These are phyloP conservation scores for Apiotrichum domesticum DNA, from an alignment of 1,284 basidiomycete genomes.

Conservation along the genomic window DNA sequence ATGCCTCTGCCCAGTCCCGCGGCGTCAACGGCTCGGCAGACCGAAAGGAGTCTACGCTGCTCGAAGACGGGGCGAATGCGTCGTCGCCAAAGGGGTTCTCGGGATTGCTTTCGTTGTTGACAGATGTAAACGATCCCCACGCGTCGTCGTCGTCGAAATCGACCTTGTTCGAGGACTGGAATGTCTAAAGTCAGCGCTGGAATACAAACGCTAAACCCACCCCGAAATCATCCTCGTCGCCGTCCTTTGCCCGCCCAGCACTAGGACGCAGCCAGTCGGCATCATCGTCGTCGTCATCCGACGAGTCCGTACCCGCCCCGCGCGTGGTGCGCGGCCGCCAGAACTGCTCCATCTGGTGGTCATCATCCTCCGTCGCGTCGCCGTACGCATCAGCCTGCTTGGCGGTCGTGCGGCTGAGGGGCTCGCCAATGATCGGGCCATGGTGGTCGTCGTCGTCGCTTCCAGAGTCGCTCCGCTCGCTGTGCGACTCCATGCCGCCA, in stretches of 20 bases:
- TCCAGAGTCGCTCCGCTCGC: slow-evolving; percentile 20
- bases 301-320: slow-evolving; percentile 25
- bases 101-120: slow-evolving; percentile 8
- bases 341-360: slow-evolving; percentile 21
- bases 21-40: slow-evolving; percentile 31
- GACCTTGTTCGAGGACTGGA: slow-evolving; percentile 16
- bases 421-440: slow-evolving; percentile 34
- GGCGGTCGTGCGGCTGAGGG: slow-evolving; percentile 29
- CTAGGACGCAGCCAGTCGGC: slow-evolving; percentile 40
- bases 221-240: slow-evolving; percentile 37
- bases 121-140: slow-evolving; percentile 42
- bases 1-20: slow-evolving; percentile 42
- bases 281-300: slow-evolving; percentile 43
- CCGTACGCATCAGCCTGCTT: slow-evolving; percentile 22
- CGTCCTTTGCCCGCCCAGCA: slow-evolving; percentile 20
- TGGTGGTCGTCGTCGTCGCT: slow-evolving; percentile 33
- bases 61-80: slow-evolving; percentile 21
- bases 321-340: slow-evolving; percentile 9
- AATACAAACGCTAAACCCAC: slow-evolving; percentile 19
- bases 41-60: neutral
- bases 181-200: slow-evolving; percentile 14
- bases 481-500: slow-evolving; percentile 7
- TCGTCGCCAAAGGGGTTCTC: slow-evolving; percentile 45
- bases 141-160: slow-evolving; percentile 39
- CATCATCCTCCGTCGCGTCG: slow-evolving; percentile 26